phyloP scores from a whole-genome alignment of 164 flowering plant genomes.

The Echeveria elegans region DNA sequence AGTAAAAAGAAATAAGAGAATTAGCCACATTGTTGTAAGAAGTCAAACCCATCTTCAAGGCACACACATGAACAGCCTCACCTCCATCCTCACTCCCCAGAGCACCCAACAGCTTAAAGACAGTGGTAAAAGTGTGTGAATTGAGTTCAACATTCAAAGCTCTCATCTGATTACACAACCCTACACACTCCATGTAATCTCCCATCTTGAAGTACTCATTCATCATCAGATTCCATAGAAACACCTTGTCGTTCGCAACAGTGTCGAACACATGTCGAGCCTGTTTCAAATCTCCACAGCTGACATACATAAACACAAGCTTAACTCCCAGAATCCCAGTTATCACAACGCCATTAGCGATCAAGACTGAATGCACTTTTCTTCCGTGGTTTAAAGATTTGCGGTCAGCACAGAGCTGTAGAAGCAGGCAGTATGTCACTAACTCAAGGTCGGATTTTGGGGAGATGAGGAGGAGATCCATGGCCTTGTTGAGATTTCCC shows the following conservation, averaged over 20 bases:
- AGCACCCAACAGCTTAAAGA: slow-evolving; percentile 47
- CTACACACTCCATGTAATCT: slow-evolving; percentile 30
- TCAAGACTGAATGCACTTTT: slow-evolving; percentile 31
- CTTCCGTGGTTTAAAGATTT: slow-evolving; percentile 39
- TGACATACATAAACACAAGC: slow-evolving; percentile 36
- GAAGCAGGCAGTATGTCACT: slow-evolving; percentile 31
- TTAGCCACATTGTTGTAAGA: slow-evolving; percentile 33
- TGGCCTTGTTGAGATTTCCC: slow-evolving; percentile 42
- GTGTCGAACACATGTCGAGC: slow-evolving; percentile 48
- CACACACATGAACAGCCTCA: slow-evolving; percentile 33
- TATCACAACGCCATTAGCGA: slow-evolving; percentile 15
- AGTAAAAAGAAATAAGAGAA: slow-evolving; percentile 46
- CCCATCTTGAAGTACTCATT: slow-evolving; percentile 42
- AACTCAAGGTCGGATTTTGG: slow-evolving; percentile 23
- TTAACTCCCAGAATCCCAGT: slow-evolving; percentile 39
- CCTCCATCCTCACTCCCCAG: slow-evolving; percentile 26
- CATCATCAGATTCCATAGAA: slow-evolving; percentile 54
- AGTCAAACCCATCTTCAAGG: slow-evolving; percentile 36
- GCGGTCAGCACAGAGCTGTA: slow-evolving; percentile 54
- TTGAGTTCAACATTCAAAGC: slow-evolving; percentile 27
- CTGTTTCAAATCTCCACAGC: slow-evolving; percentile 47
- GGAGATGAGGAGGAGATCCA: slow-evolving; percentile 26
- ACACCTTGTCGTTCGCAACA: slow-evolving; percentile 32
- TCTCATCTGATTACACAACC: slow-evolving; percentile 31
- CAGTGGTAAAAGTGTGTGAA: slow-evolving; percentile 38